phyloP scores from a whole-genome alignment of 2,329 filamentous ascomycete species.

The Ophidiomyces ophidiicola region DNA sequence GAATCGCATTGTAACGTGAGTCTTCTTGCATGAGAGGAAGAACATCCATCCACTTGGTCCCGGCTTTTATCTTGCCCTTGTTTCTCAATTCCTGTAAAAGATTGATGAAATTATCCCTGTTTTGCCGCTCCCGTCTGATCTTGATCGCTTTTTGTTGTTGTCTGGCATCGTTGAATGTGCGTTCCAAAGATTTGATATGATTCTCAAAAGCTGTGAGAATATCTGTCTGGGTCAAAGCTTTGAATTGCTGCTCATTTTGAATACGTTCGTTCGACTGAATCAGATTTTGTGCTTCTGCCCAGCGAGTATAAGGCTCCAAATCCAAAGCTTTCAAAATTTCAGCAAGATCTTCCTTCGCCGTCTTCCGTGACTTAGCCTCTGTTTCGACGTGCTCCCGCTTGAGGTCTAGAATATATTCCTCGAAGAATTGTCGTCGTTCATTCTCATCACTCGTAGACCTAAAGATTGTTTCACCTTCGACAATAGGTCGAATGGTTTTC shows the following conservation, averaged over 20 bases:
- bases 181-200: constrained; percentile 86
- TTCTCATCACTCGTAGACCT: constrained; percentile 76
- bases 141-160: constrained; percentile 78
- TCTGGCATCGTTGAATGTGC: constrained; percentile 76
- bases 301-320: constrained; percentile 85
- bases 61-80: constrained; percentile 73
- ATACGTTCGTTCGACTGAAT: constrained; percentile 69
- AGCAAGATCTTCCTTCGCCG: constrained; percentile 72
- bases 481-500: constrained; percentile 88
- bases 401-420: constrained; percentile 79
- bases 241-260: constrained; percentile 71
- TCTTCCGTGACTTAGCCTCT: constrained; percentile 59
- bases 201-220: constrained; percentile 86
- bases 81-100: constrained; percentile 63
- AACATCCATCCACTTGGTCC: constrained; percentile 79
- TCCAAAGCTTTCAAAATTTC: constrained; percentile 66
- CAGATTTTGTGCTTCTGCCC: constrained; percentile 76
- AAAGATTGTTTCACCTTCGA: constrained; percentile 92
- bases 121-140: constrained; percentile 69
- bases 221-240: constrained; percentile 74
- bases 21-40: constrained; percentile 65
- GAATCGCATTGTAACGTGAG: constrained; percentile 67
- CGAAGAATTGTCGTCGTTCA: constrained; percentile 80
- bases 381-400: constrained; percentile 68
- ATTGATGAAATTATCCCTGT: constrained; percentile 65